A percentile compares a stretch with the other conserved stretches of the same genome.
Conservation (phyloP, 176 grass and related monocot genomes). For the Thinopyrum elongatum region DNA sequence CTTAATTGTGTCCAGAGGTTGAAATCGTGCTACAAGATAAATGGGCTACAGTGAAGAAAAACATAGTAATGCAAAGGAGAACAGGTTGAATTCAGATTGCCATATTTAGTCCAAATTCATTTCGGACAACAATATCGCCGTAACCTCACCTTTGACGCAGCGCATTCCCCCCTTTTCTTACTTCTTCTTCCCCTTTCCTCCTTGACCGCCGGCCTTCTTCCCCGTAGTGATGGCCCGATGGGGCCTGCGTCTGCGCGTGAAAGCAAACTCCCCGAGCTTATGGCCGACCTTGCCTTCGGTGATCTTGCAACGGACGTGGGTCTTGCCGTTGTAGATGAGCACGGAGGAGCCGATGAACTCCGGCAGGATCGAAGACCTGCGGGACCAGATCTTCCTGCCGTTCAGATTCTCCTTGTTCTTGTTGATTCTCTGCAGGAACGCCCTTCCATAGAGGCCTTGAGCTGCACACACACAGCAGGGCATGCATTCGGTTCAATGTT, state of each 20-base stretch:
- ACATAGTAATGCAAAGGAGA: neutral
- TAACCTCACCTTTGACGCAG: neutral
- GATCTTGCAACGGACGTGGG: constrained; percentile 1
- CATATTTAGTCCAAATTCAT: neutral
- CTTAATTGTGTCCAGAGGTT: neutral
- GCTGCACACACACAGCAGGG: constrained; percentile 21
- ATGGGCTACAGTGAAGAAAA: neutral
- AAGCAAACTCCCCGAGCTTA: constrained; percentile 6
- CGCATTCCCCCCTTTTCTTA: neutral
- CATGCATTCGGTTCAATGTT: neutral
- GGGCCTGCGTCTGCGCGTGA: neutral
- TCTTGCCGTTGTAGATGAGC: constrained; percentile 1
- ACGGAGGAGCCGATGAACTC: neutral
- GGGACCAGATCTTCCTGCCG: neutral
- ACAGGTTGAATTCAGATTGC: neutral
- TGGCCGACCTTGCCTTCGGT: neutral
- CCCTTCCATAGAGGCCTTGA: constrained; percentile 47
- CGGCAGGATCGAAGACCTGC: neutral
- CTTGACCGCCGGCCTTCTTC: neutral
- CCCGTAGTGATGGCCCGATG: neutral
- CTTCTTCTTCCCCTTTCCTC: neutral
- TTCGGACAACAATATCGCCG: neutral
- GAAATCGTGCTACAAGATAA: neutral
- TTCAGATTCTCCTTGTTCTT: neutral
- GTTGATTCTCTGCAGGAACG: neutral